Evolutionary conservation across 202 grass and related monocot species (phyloP), one percentile per base, ranked within the genome.

Genomic region (Tripidium arundinaceum): DNA sequence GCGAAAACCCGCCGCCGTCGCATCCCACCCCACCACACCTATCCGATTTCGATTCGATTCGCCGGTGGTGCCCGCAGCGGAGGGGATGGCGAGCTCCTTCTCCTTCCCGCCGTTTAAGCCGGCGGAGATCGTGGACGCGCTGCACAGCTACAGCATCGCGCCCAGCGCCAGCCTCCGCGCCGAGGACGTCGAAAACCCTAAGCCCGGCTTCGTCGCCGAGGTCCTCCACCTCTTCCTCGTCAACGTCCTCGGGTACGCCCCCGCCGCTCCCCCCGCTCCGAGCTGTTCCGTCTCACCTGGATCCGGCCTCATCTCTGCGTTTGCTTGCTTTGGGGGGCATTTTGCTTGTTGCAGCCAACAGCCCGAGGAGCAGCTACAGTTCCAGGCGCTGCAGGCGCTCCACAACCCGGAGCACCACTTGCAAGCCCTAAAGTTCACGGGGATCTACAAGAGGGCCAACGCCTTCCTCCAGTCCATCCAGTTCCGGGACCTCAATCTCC

Each of bases 371-470:
- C 91, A 94, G 84, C 79, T 97, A 61, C 87, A 85, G 36, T 92
- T 97, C 75, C 39, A 75, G 27, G 61, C 72, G 28, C 73, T 94
- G 65, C 54, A 55, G 76, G 18, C 18, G 39, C 60, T 94, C 10
- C 89, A 97, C 19, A 93, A 91, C 74, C 91, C 91, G 11, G 91
- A 91, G 18, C 80, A 81, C 65, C 80, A 90, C 52, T 9, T 21
- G 7, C 50, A 75, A 5, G 83, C 74, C 57, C 41, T 92, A 33
- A 68, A 10, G 40, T 6, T 78, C 9, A 21, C 59, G 33, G 74
- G 61, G 24, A 47, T 94, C 25, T 78, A 78, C 80, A 8, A 19
- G 0, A 92, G 70, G 68, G 70, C 89, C 10, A 70, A 22, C 16
- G 43, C 24, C 14, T 84, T 97, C 68, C 88, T 97, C 19, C 83